phyloP scores from a whole-genome alignment of 345 rosid genomes.

The Nasturtium officinale region DNA sequence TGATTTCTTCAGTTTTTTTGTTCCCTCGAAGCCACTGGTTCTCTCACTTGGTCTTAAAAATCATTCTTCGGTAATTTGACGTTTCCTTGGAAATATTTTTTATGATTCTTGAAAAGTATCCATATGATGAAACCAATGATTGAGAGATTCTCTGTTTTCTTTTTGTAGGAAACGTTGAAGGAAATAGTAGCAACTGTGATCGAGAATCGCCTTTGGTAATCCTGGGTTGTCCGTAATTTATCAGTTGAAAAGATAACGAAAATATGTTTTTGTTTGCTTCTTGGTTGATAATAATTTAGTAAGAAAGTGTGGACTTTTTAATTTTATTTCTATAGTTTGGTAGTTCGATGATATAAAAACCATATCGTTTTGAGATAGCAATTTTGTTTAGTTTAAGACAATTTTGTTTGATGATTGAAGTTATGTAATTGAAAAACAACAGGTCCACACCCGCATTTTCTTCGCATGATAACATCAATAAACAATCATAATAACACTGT shows the following conservation, averaged over 20 bases:
- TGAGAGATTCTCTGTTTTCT: not conserved
- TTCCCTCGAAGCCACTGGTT: slow-evolving; percentile 66
- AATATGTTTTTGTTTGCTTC: not conserved
- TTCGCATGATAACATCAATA: not conserved
- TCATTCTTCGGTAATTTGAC: slow-evolving; percentile 67
- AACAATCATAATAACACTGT: not conserved
- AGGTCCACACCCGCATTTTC: not conserved
- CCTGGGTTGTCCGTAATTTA: not conserved
- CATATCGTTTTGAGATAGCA: not conserved
- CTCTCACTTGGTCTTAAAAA: slow-evolving; percentile 91
- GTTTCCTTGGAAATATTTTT: not conserved
- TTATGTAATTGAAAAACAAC: not conserved
- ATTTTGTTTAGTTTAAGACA: not conserved
- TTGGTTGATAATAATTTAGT: not conserved
- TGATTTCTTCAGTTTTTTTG: slow-evolving; percentile 49
- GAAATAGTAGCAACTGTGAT: slow-evolving; percentile 67
- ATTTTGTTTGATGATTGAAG: not conserved
- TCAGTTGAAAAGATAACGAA: not conserved
- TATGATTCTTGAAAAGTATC: not conserved
- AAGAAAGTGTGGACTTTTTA: too few species aligned
- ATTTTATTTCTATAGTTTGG: too few species aligned
- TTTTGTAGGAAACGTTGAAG: slow-evolving; percentile 76
- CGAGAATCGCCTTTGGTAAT: slow-evolving; percentile 74
- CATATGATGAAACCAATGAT: not conserved
- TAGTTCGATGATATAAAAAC: too few species aligned